A percentile compares a stretch with the other conserved stretches of the same genome.
These are phyloP conservation scores for Warburgia ugandensis DNA, from an alignment of 164 flowering plant genomes.

Conservation along the genomic window DNA sequence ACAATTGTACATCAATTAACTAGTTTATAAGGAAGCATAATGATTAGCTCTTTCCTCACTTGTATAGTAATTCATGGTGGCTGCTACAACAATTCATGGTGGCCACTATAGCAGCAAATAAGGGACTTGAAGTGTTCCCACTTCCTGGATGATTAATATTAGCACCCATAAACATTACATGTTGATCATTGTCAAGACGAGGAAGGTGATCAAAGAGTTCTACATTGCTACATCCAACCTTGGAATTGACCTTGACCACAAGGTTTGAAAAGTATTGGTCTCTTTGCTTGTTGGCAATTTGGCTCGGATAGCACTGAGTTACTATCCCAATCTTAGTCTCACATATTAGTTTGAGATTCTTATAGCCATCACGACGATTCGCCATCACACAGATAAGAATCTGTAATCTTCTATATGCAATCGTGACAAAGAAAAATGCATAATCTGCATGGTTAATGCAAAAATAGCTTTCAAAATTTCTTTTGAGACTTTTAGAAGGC, in stretches of 20 bases:
- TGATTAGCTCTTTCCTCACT: no score
- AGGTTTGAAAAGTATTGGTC: slow-evolving; percentile 60
- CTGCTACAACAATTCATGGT: slow-evolving; percentile 72
- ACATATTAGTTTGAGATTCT: slow-evolving; percentile 57
- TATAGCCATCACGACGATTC: slow-evolving; percentile 47
- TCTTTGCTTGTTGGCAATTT: slow-evolving; percentile 20
- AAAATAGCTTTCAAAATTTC: no score
- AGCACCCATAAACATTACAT: slow-evolving; percentile 76
- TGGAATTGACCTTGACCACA: slow-evolving; percentile 74
- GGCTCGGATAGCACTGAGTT: slow-evolving; percentile 60
- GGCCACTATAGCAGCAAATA: slow-evolving; percentile 74
- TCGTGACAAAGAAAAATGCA: no score
- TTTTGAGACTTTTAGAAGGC: no score
- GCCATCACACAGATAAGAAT: slow-evolving; percentile 64
- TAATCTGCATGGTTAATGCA: no score
- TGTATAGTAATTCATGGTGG: no score
- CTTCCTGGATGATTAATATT: slow-evolving; percentile 79
- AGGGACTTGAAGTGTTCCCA: slow-evolving; percentile 36
- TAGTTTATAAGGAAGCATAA: no score
- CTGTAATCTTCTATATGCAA: slow-evolving; percentile 26
- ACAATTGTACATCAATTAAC: no score
- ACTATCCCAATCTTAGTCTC: slow-evolving; percentile 65
- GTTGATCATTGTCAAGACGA: slow-evolving; percentile 23
- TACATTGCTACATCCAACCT: slow-evolving; percentile 75
- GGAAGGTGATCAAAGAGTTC: slow-evolving; percentile 49